Evolutionary conservation across 352 stramenopile species (phyloP), one percentile per base, ranked within the genome.

Genomic region (Pythium folliculosum): DNA sequence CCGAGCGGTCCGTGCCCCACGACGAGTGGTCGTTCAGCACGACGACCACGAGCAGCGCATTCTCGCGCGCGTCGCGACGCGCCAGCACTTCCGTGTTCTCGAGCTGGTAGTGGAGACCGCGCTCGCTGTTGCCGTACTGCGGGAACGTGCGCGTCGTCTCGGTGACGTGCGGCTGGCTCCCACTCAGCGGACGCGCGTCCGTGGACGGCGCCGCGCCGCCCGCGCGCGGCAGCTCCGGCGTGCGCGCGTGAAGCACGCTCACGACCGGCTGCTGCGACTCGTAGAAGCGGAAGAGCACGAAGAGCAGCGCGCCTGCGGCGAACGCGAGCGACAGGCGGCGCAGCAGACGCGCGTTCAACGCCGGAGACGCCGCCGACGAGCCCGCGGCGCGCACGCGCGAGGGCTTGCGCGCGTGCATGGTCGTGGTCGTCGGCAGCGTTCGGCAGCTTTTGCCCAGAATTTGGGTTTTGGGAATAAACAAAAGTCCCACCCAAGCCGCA

Each of bases 1-100:
- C 54, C 0, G 55, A 68, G 23, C 75, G 73, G 32, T 70, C 66
- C 5, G 27, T n/a, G 16, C 75, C 70, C 77, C 75, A 82, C 0
- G 77, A 85, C 40, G 73, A 23, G 23, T 70, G 60, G 17, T 74
- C 64, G 40, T 79, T 77, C 32, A 79, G 66, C 14, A 79, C 70
- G 16, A 79, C 22, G 13, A 82, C 23, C 25, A 79, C 19, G 5
- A 77, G 58, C 47, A 82, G 52, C n/a, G 72, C 72, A 63, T 74
- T 58, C 3, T 63, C 3, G 5, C 22, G 19, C 7, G 40, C 23
- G 25, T 43, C 23, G 27, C 27, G 38, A 22, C 25, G 14, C 25
- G 43, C 22, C 16, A 45, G 27, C 17, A 54, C 16, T 0, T 22
- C 22, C 9, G 30, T 16, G 19, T 63, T 50, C 14, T 52, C 23